These are phyloP conservation scores for Linnemannia hyalina DNA, from an alignment of 192 early-diverging fungal species.

Conservation along the genomic window DNA sequence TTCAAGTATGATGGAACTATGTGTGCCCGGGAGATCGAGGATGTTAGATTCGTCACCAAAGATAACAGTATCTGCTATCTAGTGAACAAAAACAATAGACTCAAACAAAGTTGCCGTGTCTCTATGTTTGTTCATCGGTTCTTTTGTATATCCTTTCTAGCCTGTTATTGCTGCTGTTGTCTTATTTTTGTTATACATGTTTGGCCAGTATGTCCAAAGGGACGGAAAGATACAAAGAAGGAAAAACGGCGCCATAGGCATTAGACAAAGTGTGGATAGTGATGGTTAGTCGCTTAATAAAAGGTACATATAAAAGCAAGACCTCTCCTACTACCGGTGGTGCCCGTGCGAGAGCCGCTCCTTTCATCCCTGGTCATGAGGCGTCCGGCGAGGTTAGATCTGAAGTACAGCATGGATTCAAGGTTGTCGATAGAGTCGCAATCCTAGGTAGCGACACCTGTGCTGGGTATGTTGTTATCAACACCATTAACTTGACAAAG, in stretches of 20 bases:
- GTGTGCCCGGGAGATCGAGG: not conserved
- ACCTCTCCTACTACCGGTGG: constrained; percentile 64
- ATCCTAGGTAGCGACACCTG: constrained; percentile 72
- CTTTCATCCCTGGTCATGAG: constrained; percentile 77
- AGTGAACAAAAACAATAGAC: no score
- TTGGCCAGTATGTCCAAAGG: no score
- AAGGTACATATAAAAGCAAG: not conserved
- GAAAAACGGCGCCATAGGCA: no score
- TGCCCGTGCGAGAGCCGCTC: not conserved
- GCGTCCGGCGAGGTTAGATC: constrained; percentile 81
- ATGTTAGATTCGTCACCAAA: not conserved
- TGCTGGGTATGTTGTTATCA: constrained; percentile 77
- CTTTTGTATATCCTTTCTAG: no score
- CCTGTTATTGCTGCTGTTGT: no score
- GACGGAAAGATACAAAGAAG: no score
- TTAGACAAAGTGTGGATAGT: no score
- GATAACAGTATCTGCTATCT: no score
- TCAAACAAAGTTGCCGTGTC: no score
- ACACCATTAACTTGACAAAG: constrained; percentile 55
- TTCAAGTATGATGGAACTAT: not conserved
- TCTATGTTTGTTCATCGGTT: no score
- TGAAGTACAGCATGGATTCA: constrained; percentile 58
- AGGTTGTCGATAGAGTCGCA: constrained; percentile 84
- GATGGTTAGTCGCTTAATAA: no score
- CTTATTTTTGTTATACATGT: no score